A percentile compares a stretch with the other conserved stretches of the same genome.
phyloP scores from a whole-genome alignment of 2,329 filamentous ascomycete genomes.

The Talaromyces sp. region DNA sequence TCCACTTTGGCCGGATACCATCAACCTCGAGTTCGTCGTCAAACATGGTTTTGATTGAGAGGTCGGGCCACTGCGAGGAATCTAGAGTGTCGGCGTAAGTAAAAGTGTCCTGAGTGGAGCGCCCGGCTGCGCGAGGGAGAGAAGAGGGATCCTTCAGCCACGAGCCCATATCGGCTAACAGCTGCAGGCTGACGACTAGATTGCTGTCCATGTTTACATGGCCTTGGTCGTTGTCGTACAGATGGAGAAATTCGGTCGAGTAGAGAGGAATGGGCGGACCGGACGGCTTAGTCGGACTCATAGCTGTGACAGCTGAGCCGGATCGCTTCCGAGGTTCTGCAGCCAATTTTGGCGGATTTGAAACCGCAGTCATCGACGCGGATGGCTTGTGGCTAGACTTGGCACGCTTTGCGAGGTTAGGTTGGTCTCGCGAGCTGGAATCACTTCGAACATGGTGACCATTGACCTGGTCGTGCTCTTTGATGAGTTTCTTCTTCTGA shows the following conservation, averaged over 20 bases:
- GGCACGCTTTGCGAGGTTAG: slow-evolving; percentile 61
- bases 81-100: slow-evolving; percentile 54
- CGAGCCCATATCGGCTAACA: slow-evolving; percentile 67
- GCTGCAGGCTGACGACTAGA: slow-evolving; percentile 67
- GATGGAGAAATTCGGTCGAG: slow-evolving; percentile 67
- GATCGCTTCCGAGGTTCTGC: slow-evolving; percentile 59
- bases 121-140: slow-evolving; percentile 61
- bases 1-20: slow-evolving; percentile 64
- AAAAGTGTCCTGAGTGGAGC: slow-evolving; percentile 64
- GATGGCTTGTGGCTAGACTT: slow-evolving; percentile 78
- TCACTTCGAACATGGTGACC: slow-evolving; percentile 60
- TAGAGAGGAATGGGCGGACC: slow-evolving; percentile 61
- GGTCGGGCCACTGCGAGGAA: slow-evolving; percentile 48
- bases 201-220: slow-evolving; percentile 64
- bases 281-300: slow-evolving; percentile 58
- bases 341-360: slow-evolving; percentile 60
- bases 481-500: slow-evolving; percentile 76
- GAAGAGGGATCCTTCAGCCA: slow-evolving; percentile 74
- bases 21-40: slow-evolving; percentile 45
- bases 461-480: slow-evolving; percentile 63
- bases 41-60: slow-evolving; percentile 50
- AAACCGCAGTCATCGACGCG: slow-evolving; percentile 67
- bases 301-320: slow-evolving; percentile 55
- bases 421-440: slow-evolving; percentile 43
- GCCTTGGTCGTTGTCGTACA: slow-evolving; percentile 61